Evolutionary conservation across 169 alveolate species (phyloP), one percentile per base, ranked within the genome.

Genomic region (Babesia ovata): DNA sequence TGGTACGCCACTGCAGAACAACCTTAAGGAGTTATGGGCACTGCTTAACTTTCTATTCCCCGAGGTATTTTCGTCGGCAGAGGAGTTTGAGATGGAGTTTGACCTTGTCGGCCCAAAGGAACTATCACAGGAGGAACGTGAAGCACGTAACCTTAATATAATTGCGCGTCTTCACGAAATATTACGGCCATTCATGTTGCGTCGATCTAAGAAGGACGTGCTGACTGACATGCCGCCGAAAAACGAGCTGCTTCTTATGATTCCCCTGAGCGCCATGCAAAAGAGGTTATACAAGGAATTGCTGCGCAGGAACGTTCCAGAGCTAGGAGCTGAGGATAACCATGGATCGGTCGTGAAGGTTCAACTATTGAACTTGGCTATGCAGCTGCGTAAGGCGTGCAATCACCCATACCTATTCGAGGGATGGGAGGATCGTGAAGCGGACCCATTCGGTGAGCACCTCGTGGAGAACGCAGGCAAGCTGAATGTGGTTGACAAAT

Each of bases 1-100:
- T 14, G 99, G 99, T 13, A 98, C 99, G 19, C 99, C 99, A 17
- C 94, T 98, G 61, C 97, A 98, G 89, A 98, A 98, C 90, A 95
- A 98, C 45, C 92, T 98, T 92, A 97, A 96, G 66, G 99, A 98
- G 85, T 88, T 98, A 28, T 98, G 99, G 99, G 98, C 99, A 21
- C 91, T 98, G 19, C 91, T 98, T 42, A 98, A 98, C 85, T 97
- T 98, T 85, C 95, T 98, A 46, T 95, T 96, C 95, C 99, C 99
- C 0, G 94, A 95, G 60, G 91, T 97, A 28, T 97, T 97, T 85
- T 96, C 96, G 53, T 90, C 96, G 28, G 97, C 97, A 59, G 99
- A 97, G 49, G 97, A 97, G 85, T 98, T 98, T 76, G 97, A 97
- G 71, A 97, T 94, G 73, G 96, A 98, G 95, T 98, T 98, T 90